Conservation (phyloP, 805 yeast species). For the Metschnikowia santaceciliae region DNA sequence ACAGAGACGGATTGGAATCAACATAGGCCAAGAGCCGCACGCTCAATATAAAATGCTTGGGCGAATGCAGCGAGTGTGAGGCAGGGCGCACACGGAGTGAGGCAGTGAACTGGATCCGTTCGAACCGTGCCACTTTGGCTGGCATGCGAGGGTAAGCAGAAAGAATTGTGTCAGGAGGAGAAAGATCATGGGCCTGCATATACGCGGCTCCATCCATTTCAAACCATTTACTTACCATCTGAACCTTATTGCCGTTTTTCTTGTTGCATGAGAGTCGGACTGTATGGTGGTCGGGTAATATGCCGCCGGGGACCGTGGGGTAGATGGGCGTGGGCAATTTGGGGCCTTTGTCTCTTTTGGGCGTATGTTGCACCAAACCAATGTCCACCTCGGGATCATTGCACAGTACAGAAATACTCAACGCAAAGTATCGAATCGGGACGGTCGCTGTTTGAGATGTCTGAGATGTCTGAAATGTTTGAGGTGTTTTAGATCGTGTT, state of each 20-base stretch:
- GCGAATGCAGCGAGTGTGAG: slow-evolving; percentile 10
- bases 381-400: slow-evolving; percentile 45
- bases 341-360: slow-evolving; percentile 71
- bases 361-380: slow-evolving; percentile 61
- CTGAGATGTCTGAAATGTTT: too few species aligned
- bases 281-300: slow-evolving; percentile 53
- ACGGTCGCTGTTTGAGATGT: too few species aligned
- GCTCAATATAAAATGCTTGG: slow-evolving; percentile 44
- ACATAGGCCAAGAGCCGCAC: slow-evolving; percentile 50
- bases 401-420: slow-evolving; percentile 49
- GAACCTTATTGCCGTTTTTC: slow-evolving; percentile 50
- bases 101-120: slow-evolving; percentile 60
- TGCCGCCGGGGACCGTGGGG: slow-evolving; percentile 52
- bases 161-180: slow-evolving; percentile 1
- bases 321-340: slow-evolving; percentile 58
- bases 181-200: neutral
- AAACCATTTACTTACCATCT: slow-evolving; percentile 43
- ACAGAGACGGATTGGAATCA: neutral
- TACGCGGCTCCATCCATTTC: slow-evolving; percentile 36
- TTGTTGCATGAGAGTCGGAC: slow-evolving; percentile 60
- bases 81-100: slow-evolving; percentile 42
- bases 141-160: slow-evolving; percentile 5
- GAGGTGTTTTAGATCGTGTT: too few species aligned
- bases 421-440: slow-evolving; percentile 11
- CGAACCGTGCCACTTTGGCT: slow-evolving; percentile 59